phyloP scores from a whole-genome alignment of 768 basidiomycete species.

The Trametes cingulata region DNA sequence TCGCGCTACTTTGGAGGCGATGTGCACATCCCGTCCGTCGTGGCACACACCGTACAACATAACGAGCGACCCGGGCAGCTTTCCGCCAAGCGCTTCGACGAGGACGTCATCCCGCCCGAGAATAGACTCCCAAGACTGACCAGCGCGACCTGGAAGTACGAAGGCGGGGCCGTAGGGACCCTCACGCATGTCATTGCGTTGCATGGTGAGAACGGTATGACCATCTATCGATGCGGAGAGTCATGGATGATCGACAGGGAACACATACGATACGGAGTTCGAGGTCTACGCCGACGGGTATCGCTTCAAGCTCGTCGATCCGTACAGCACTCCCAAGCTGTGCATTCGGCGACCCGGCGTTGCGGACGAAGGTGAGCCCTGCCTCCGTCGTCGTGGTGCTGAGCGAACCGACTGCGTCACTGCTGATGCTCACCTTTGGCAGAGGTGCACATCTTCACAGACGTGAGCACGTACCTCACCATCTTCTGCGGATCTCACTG shows the following conservation, averaged over 20 bases:
- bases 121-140: slow-evolving; percentile 51
- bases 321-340: slow-evolving; percentile 49
- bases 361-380: slow-evolving; percentile 22
- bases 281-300: slow-evolving; percentile 52
- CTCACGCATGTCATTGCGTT: slow-evolving; percentile 52
- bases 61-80: slow-evolving; percentile 45
- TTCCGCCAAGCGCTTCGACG: slow-evolving; percentile 46
- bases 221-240: background rate
- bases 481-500: no score
- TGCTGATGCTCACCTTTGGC: slow-evolving; percentile 33
- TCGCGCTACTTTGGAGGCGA: slow-evolving; percentile 52
- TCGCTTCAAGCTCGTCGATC: slow-evolving; percentile 39
- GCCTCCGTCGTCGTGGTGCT: background rate
- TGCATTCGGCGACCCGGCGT: slow-evolving; percentile 39
- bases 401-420: background rate
- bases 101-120: slow-evolving; percentile 40
- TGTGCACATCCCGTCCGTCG: slow-evolving; percentile 33
- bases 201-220: slow-evolving; percentile 36
- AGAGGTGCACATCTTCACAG: slow-evolving; percentile 39
- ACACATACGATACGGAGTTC: slow-evolving; percentile 46
- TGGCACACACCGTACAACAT: slow-evolving; percentile 45
- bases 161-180: slow-evolving; percentile 45
- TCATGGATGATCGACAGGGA: slow-evolving; percentile 12
- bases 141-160: slow-evolving; percentile 45
- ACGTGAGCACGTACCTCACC: slow-evolving; percentile 2